Evolutionary conservation across 495 filamentous ascomycete species (phyloP).

Genomic region (Trichoderma parareesei): DNA sequence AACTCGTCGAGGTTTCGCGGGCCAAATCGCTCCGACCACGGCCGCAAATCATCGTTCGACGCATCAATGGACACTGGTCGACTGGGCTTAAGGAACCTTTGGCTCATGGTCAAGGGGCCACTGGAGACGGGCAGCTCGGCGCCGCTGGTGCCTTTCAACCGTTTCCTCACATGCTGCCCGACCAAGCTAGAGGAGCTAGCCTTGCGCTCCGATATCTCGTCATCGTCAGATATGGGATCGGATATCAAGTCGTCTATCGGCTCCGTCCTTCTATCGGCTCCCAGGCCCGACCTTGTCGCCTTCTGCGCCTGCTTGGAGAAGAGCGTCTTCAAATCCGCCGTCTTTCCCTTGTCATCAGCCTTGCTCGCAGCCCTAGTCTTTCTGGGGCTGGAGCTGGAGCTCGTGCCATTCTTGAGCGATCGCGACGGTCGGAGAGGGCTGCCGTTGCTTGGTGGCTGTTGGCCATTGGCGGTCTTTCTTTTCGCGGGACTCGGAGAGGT

Average conservation of each 20-base stretch:
- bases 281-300: conserved; percentile 17
- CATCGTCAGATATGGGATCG: conserved; percentile 44
- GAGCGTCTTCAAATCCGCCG: conserved; percentile 40
- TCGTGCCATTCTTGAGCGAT: conserved; percentile 15
- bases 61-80: conserved; percentile 14
- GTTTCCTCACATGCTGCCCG: conserved; percentile 37
- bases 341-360: conserved; percentile 36
- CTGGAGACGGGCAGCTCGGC: conserved; percentile 16
- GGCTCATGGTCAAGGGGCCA: conserved; percentile 18
- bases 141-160: conserved; percentile 21
- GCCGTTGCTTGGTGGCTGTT: conserved; percentile 10
- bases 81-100: conserved; percentile 33
- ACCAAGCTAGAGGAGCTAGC: conserved; percentile 34
- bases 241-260: conserved; percentile 38
- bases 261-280: conserved; percentile 12
- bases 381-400: conserved; percentile 41
- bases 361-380: conserved; percentile 31
- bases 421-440: conserved; percentile 13
- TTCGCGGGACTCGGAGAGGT: conserved; percentile 20
- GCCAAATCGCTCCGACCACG: conserved; percentile 82
- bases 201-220: conserved; percentile 35
- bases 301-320: conserved; percentile 46
- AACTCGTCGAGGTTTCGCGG: conserved; percentile 70
- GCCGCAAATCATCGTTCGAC: conserved; percentile 40
- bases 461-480: not conserved